Evolutionary conservation across 2,329 filamentous ascomycete genomes (phyloP).

Genomic region (Fusarium kyushuense): DNA sequence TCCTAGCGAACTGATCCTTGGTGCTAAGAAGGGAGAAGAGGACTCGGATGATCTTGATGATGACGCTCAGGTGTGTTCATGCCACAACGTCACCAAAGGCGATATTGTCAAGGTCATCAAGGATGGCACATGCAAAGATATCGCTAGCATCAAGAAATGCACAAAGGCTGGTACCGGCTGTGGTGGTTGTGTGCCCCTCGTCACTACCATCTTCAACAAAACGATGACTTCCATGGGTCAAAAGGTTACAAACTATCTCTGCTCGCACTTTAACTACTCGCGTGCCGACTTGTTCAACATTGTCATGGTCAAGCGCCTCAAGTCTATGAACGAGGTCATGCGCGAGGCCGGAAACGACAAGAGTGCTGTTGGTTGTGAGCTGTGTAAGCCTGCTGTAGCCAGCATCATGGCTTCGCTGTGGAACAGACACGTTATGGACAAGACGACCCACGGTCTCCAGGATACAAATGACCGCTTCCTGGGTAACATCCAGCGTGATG

Average conservation of each 20-base stretch:
- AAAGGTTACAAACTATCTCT: conserved; percentile 88
- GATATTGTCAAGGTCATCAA: conserved; percentile 80
- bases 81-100: conserved; percentile 91
- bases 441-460: conserved; percentile 78
- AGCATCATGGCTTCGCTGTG: conserved; percentile 85
- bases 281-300: conserved; percentile 93
- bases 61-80: conserved; percentile 91
- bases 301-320: conserved; percentile 82
- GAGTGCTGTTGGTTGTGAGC: conserved; percentile 82
- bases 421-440: conserved; percentile 85
- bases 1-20: conserved; percentile 86
- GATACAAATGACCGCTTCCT: conserved; percentile 92
- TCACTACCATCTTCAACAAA: conserved; percentile 90
- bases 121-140: conserved; percentile 81
- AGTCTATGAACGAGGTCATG: conserved; percentile 82
- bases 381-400: conserved; percentile 85
- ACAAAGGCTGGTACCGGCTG: conserved; percentile 94
- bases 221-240: conserved; percentile 87
- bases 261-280: conserved; percentile 85
- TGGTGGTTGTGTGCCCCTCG: conserved; percentile 88
- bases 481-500: conserved; percentile 91
- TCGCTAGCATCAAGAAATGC: conserved; percentile 86
- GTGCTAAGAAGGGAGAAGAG: conserved; percentile 77
- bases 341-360: conserved; percentile 77
- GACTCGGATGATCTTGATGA: conserved; percentile 84